Conservation (phyloP, 169 alveolate species). For the Cryptosporidium xiaoi region DNA sequence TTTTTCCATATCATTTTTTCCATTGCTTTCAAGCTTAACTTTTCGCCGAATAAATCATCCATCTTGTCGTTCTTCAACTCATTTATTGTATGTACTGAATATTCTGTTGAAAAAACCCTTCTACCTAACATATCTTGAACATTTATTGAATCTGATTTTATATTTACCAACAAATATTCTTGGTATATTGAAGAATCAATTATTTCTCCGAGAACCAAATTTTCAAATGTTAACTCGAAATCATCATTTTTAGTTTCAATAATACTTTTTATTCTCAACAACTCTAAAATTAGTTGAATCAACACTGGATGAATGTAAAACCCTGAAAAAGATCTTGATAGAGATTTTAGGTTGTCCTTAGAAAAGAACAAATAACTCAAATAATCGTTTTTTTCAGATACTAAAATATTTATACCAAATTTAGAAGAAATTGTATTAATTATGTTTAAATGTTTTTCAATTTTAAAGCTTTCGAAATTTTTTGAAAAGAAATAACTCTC, state of each 20-base stretch:
- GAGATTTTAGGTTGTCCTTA: slow-evolving; percentile 10
- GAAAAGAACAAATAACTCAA: background rate
- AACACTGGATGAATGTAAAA: slow-evolving; percentile 46
- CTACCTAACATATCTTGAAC: slow-evolving; percentile 18
- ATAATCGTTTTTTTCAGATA: background rate
- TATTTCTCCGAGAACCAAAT: slow-evolving; percentile 11
- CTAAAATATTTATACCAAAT: slow-evolving; percentile 4
- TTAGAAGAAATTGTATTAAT: background rate
- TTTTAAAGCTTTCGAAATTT: background rate
- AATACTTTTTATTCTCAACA: slow-evolving; percentile 8
- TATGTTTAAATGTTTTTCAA: background rate
- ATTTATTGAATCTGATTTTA: slow-evolving; percentile 1
- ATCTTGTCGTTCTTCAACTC: background rate
- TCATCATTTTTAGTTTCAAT: background rate
- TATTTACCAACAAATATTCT: slow-evolving; percentile 15
- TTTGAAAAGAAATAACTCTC: background rate
- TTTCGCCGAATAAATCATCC: background rate
- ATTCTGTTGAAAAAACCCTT: slow-evolving; percentile 7
- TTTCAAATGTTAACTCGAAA: background rate
- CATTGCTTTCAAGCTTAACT: background rate
- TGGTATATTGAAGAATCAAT: slow-evolving; percentile 45
- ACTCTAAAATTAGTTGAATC: slow-evolving; percentile 25
- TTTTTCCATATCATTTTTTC: slow-evolving; percentile 28
- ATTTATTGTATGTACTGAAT: background rate
- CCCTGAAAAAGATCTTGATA: slow-evolving; percentile 60